phyloP scores from a whole-genome alignment of 2,329 filamentous ascomycete genomes.

The Orbilia ellipsospora region DNA sequence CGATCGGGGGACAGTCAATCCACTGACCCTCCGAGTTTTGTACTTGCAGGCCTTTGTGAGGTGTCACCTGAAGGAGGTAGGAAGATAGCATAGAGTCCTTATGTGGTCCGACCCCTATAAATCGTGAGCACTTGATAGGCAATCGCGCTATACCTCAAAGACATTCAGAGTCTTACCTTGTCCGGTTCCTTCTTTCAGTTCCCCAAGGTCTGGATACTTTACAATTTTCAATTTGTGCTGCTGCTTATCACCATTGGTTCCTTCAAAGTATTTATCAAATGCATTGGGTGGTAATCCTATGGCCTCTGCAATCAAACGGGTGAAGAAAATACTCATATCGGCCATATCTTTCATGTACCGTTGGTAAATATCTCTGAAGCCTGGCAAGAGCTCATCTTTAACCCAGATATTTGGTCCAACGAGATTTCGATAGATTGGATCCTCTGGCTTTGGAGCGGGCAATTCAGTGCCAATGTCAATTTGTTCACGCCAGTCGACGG shows the following conservation, averaged over 20 bases:
- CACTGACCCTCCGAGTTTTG: conserved; percentile 81
- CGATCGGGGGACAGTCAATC: conserved; percentile 82
- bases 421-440: conserved; percentile 79
- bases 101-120: conserved; percentile 62
- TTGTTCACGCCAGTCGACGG: conserved; percentile 83
- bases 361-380: conserved; percentile 75
- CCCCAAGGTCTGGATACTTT: conserved; percentile 80
- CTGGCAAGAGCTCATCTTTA: conserved; percentile 70
- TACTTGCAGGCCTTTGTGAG: conserved; percentile 81
- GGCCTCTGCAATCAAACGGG: conserved; percentile 83
- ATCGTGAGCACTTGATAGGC: too few relatives aligned
- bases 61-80: conserved; percentile 81
- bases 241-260: conserved; percentile 65
- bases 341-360: conserved; percentile 83
- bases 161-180: conserved; percentile 25
- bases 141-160: too few relatives aligned
- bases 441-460: conserved; percentile 70
- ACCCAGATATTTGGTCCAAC: conserved; percentile 77
- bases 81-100: conserved; percentile 77
- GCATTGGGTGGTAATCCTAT: conserved; percentile 76
- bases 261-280: conserved; percentile 69
- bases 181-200: conserved; percentile 65
- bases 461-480: conserved; percentile 87
- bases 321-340: conserved; percentile 77
- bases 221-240: conserved; percentile 93